Percentiles rank a stretch among this genome's conserved stretches.
Conservation (phyloP, 805 yeast species). For the Candida stauntonica region DNA sequence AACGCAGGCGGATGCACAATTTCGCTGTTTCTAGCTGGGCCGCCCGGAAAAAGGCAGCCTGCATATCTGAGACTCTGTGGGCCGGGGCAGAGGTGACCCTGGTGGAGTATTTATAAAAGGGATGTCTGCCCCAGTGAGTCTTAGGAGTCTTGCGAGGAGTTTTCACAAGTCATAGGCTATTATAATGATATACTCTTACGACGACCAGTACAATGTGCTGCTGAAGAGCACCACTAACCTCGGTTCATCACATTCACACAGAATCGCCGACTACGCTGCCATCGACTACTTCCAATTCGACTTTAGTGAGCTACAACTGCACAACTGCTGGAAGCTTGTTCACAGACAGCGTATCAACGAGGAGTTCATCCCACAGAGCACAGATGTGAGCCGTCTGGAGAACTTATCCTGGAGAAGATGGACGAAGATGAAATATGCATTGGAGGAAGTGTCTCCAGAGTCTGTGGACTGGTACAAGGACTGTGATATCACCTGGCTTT, state of each 20-base stretch:
- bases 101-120: neutral
- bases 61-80: too few relatives aligned
- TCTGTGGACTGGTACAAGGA: conserved; percentile 92
- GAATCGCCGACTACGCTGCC: conserved; percentile 20
- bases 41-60: too few relatives aligned
- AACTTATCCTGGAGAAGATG: conserved; percentile 94
- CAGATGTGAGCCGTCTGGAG: conserved; percentile 49
- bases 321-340: conserved; percentile 39
- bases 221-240: conserved; percentile 14
- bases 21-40: too few relatives aligned
- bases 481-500: conserved; percentile 90
- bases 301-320: conserved; percentile 33
- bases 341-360: conserved; percentile 27
- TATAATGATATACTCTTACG: conserved; percentile 21
- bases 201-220: conserved; percentile 24
- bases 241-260: conserved; percentile 7
- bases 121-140: neutral
- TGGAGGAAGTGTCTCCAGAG: conserved; percentile 68
- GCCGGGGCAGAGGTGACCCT: too few relatives aligned
- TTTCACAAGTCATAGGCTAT: too few relatives aligned
- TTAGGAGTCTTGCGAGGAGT: too few relatives aligned
- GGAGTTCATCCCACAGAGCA: conserved; percentile 31
- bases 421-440: conserved; percentile 70
- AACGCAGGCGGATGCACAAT: too few relatives aligned
- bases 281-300: conserved; percentile 38